Base-by-base conservation (phyloP, 2,329 filamentous ascomycete species). In the Colletotrichum navitas region DNA sequence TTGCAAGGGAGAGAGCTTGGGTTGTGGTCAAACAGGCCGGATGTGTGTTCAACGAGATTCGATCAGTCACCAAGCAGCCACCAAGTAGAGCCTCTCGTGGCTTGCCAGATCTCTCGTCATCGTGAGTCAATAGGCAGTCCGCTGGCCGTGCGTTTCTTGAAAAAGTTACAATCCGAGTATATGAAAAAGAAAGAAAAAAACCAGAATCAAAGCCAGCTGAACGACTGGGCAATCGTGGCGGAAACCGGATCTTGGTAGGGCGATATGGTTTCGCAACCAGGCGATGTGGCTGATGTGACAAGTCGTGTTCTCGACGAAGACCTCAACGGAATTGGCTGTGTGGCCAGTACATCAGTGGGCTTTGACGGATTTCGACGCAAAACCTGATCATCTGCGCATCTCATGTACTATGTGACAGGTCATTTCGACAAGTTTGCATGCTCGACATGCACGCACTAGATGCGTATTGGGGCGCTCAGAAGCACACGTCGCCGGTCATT, bases 361-460 rank as follows among this genome's bases (percentile, higher is more conserved):
- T 52, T 56, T 29, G 26, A 43, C 64, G 29, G 34, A 47, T 39
- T 68, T 62, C n/a, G 63, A 41, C 26, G 26, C 39, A 71, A 52
- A 54, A 43, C 47, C 18, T 63, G 68, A 71, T 68, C 68, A 59
- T 47, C 68, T 39, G 43, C 34, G 59, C 65, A 71, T 71, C 54
- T 71, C 68, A 47, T 55, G 32, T 63, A 18, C 26, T 34, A 49
- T 26, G 36, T 68, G 68, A 68, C 65, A 71, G 51, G 45, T 71
- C 68, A 71, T 47, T 55, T 68, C 65, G 52, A 52, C 54, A 45
- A 26, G 49, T 36, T 63, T 62, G 51, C 64, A 58, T 62, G 63
- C 21, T 21, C 29, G 18, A 34, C 21, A 41, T 54, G 58, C 65
- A 63, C 52, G 39, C 59, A 54, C 39, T 26, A 51, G 43, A 52